Percentiles rank a stretch among this genome's conserved stretches.
Evolutionary conservation across 176 grass and related monocot genomes (phyloP).

Genomic region (Aegilops longissima): DNA sequence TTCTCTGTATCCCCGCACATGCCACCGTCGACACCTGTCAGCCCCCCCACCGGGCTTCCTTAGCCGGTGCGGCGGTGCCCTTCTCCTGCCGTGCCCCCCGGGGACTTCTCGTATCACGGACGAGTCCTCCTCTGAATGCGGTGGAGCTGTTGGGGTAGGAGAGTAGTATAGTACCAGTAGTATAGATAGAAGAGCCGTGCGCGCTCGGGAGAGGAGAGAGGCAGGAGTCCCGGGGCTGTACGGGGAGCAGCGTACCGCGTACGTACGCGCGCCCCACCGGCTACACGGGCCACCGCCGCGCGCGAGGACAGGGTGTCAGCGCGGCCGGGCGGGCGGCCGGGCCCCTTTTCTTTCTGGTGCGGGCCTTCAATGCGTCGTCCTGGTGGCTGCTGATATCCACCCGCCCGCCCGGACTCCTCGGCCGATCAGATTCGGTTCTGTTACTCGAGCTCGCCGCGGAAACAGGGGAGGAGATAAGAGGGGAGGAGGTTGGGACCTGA

Average conservation of each 20-base stretch:
- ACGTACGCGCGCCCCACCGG: not conserved
- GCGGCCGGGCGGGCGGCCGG: not conserved
- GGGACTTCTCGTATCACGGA: not conserved
- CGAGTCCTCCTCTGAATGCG: not conserved
- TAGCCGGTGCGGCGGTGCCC: constrained; percentile 9
- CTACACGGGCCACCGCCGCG: constrained; percentile 22
- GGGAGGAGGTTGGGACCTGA: not conserved
- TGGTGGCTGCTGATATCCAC: not conserved
- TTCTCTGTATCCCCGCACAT: not conserved
- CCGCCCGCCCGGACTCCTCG: not conserved
- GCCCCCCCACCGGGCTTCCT: not conserved
- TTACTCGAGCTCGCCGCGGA: not conserved
- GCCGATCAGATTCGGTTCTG: not conserved
- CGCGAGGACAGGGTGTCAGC: constrained; percentile 31
- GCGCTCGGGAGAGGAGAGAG: not conserved
- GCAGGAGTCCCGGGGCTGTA: not conserved
- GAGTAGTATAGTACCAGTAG: not conserved
- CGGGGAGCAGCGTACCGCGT: not conserved
- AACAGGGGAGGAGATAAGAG: not conserved
- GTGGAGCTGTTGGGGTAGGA: not conserved
- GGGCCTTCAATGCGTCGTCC: constrained; percentile 20
- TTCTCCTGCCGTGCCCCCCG: not conserved
- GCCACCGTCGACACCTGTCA: not conserved
- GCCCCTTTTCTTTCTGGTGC: not conserved
- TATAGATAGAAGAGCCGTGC: not conserved